A percentile compares a stretch with the other conserved stretches of the same genome.
These are phyloP conservation scores for Diplogelasinospora grovesii DNA, from an alignment of 495 filamentous ascomycete species.

Conservation along the genomic window DNA sequence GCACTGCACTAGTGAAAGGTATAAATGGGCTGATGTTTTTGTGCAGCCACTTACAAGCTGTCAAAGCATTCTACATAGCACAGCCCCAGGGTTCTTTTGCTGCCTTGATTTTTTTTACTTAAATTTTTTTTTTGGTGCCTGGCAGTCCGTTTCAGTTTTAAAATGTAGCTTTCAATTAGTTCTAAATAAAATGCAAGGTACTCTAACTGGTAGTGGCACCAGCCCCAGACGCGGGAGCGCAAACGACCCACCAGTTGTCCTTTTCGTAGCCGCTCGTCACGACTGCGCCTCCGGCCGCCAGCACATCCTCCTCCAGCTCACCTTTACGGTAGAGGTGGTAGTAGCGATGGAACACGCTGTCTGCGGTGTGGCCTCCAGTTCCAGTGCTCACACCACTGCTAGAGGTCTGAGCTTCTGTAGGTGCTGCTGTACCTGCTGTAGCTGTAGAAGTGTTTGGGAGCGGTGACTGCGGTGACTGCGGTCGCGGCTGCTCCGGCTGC, in stretches of 20 bases:
- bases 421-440: constrained; percentile 1
- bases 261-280: constrained; percentile 85
- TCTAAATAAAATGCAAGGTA: too few species aligned
- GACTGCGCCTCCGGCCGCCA: constrained; percentile 65
- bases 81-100: too few species aligned
- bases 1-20: too few species aligned
- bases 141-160: too few species aligned
- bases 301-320: constrained; percentile 79
- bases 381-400: neutral
- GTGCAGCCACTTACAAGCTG: too few species aligned
- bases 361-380: constrained; percentile 18
- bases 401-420: neutral
- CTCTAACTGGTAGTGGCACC: neutral
- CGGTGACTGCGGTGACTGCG: constrained; percentile 1
- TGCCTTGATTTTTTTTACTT: too few species aligned
- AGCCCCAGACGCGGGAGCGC: neutral
- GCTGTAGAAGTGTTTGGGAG: too few species aligned
- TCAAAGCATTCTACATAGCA: too few species aligned
- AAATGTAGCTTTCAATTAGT: too few species aligned
- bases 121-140: too few species aligned
- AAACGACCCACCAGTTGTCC: constrained; percentile 96
- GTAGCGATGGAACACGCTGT: constrained; percentile 72
- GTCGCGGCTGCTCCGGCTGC: neutral
- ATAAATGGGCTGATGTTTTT: too few species aligned
- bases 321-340: constrained; percentile 88